Percentiles rank a stretch among this genome's conserved stretches.
Evolutionary conservation across 805 yeast species (phyloP).

Genomic region (Ogataea ramenticola): DNA sequence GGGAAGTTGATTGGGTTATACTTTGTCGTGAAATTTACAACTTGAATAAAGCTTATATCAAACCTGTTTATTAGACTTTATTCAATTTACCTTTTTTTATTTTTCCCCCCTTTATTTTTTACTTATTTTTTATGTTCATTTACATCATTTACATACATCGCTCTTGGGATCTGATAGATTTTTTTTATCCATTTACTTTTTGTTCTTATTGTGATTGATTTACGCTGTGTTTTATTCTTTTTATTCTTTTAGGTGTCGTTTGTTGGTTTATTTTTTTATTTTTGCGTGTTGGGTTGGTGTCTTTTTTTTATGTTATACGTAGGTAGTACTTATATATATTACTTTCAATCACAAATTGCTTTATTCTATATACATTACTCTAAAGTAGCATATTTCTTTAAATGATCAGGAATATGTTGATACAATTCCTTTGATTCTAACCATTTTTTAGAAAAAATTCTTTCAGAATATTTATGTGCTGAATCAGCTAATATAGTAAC

Average conservation of each 20-base stretch:
- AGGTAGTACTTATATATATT: too few relatives aligned
- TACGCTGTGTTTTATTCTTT: neutral
- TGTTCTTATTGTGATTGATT: too few relatives aligned
- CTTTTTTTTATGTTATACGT: too few relatives aligned
- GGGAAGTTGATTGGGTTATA: conserved; percentile 85
- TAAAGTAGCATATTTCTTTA: conserved; percentile 59
- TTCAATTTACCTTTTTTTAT: neutral
- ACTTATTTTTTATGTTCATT: neutral
- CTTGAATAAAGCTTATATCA: conserved; percentile 63
- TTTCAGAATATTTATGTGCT: conserved; percentile 81
- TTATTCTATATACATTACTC: conserved; percentile 17
- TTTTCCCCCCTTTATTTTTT: neutral
- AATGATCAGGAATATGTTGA: conserved; percentile 59
- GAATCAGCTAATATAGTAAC: conserved; percentile 89
- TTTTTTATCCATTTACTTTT: too few relatives aligned
- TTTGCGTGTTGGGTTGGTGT: too few relatives aligned
- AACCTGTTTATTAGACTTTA: conserved; percentile 9
- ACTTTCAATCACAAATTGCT: too few relatives aligned
- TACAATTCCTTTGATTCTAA: conserved; percentile 60
- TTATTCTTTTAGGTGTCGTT: neutral
- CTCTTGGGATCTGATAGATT: neutral
- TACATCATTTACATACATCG: neutral
- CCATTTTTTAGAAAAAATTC: conserved; percentile 76
- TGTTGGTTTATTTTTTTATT: neutral
- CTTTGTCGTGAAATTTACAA: conserved; percentile 77